A percentile compares a stretch with the other conserved stretches of the same genome.
Evolutionary conservation across 352 stramenopile species (phyloP).

Genomic region (Globisporangium acanthophoron): DNA sequence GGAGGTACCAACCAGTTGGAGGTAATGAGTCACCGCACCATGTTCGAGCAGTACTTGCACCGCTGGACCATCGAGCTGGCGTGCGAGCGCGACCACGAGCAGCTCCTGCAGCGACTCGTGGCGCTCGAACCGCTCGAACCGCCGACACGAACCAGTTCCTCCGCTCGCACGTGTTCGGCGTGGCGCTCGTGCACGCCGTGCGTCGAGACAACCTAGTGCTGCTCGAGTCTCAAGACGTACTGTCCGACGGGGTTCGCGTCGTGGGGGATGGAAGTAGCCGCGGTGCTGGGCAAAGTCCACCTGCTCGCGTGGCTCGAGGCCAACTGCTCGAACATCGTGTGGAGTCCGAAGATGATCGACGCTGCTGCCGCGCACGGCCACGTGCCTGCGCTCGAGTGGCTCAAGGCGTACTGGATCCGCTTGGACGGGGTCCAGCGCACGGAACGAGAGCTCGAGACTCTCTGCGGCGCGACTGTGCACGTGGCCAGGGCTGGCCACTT

Average conservation of each 20-base stretch:
- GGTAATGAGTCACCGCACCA: too few relatives aligned
- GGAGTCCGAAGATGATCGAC: neutral
- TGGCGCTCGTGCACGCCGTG: constrained; percentile 2
- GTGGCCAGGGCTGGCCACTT: neutral
- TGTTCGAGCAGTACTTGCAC: neutral
- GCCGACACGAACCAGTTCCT: neutral
- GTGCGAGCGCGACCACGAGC: neutral
- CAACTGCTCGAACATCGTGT: neutral
- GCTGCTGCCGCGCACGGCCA: neutral
- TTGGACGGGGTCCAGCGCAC: neutral
- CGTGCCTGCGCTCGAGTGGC: neutral
- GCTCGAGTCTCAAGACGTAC: neutral
- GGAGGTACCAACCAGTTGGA: too few relatives aligned
- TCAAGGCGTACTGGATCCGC: neutral
- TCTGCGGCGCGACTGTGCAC: neutral
- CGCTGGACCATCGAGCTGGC: constrained; percentile 1
- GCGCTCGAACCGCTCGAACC: neutral
- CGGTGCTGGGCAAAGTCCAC: neutral
- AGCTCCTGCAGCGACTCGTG: neutral
- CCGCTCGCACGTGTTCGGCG: constrained; percentile 2
- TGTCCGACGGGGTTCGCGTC: neutral
- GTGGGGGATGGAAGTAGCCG: constrained; percentile 1
- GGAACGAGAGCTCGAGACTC: neutral
- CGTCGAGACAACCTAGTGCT: neutral
- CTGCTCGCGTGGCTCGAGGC: neutral